Evolutionary conservation across 73 alveolate species (phyloP).

Genomic region (Blepharisma stoltei): DNA sequence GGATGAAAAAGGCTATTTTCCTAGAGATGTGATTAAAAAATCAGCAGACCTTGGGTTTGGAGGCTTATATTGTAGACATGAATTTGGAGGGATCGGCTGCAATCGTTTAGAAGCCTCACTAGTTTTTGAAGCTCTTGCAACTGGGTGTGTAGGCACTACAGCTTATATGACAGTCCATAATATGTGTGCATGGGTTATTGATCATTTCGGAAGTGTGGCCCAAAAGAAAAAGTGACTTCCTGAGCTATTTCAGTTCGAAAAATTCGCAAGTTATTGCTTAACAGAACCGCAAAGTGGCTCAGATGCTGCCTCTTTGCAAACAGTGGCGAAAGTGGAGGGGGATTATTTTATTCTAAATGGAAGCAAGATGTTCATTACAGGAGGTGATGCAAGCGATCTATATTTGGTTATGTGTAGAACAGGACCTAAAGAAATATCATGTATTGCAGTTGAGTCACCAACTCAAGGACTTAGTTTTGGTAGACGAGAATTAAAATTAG

Average conservation of each 20-base stretch:
- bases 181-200: slow-evolving; percentile 77
- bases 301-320: slow-evolving; percentile 77
- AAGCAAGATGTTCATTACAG: slow-evolving; percentile 76
- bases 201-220: slow-evolving; percentile 58
- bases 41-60: slow-evolving; percentile 83
- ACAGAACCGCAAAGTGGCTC: slow-evolving; percentile 89
- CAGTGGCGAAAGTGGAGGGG: slow-evolving; percentile 67
- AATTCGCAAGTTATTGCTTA: slow-evolving; percentile 71
- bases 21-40: slow-evolving; percentile 54
- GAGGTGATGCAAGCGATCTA: slow-evolving; percentile 68
- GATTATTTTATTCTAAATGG: slow-evolving; percentile 79
- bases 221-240: slow-evolving; percentile 63
- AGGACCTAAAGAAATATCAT: slow-evolving; percentile 74
- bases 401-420: slow-evolving; percentile 77
- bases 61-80: slow-evolving; percentile 59
- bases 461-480: slow-evolving; percentile 76
- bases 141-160: slow-evolving; percentile 69
- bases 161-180: slow-evolving; percentile 77
- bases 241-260: slow-evolving; percentile 47
- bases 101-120: slow-evolving; percentile 75
- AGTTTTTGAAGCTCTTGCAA: slow-evolving; percentile 75
- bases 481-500: slow-evolving; percentile 72
- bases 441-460: slow-evolving; percentile 65
- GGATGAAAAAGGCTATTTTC: slow-evolving; percentile 77
- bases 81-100: slow-evolving; percentile 76